phyloP scores from a whole-genome alignment of 805 yeast species.

The Yarrowia phangngaensis region DNA sequence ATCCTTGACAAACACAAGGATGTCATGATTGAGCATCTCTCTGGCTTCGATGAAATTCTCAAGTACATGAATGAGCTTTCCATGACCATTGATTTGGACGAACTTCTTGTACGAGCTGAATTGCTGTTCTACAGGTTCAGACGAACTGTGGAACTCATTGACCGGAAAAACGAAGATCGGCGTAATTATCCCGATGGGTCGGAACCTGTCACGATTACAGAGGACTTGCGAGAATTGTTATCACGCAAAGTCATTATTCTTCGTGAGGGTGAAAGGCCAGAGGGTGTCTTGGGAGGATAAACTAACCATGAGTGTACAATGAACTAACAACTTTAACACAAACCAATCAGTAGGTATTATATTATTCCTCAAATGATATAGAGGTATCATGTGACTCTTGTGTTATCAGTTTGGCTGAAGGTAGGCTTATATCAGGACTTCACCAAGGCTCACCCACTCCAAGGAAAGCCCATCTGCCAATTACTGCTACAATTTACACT shows the following conservation, averaged over 20 bases:
- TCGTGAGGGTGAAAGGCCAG: conserved; percentile 49
- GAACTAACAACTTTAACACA: neutral
- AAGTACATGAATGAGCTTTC: conserved; percentile 89
- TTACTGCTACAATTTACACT: no score
- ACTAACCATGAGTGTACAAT: neutral
- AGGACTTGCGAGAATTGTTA: conserved; percentile 57
- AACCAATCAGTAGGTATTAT: neutral
- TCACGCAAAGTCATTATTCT: conserved; percentile 60
- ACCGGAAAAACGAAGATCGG: conserved; percentile 40
- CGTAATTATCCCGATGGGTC: conserved; percentile 13
- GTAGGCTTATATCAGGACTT: no score
- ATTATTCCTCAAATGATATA: no score
- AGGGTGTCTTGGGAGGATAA: conserved; percentile 41
- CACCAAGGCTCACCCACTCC: no score
- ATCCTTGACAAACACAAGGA: conserved; percentile 83
- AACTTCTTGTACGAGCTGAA: conserved; percentile 78
- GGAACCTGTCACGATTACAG: conserved; percentile 38
- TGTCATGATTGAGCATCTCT: conserved; percentile 67
- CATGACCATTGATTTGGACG: conserved; percentile 69
- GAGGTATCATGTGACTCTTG: no score
- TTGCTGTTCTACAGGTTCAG: conserved; percentile 73
- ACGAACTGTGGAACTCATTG: conserved; percentile 75
- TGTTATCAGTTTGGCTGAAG: no score
- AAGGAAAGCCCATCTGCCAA: no score
- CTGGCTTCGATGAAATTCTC: conserved; percentile 83